Base-by-base conservation (phyloP, 2,329 filamentous ascomycete species). In the Bipolaris gigantea region DNA sequence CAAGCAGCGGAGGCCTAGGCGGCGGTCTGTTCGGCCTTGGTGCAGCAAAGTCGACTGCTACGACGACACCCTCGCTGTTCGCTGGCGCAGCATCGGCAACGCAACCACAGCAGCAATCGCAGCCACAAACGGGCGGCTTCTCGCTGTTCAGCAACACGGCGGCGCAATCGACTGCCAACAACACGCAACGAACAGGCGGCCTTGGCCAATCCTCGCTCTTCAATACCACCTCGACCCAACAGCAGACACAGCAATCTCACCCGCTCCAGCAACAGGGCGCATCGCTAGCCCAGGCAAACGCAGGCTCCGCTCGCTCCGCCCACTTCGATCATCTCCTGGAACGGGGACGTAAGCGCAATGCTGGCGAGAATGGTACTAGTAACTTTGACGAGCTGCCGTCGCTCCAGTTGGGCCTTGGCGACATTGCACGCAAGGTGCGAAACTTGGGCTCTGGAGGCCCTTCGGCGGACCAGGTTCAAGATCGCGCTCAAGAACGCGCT, bases 401-500 rank as follows among this genome's bases (percentile, higher is more conserved):
- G 68, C 82, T 99, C 61, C 92, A 97, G 75, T 84, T 99, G 49
- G 93, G 94, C 19, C 82, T 99, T 30, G 90, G 91, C 54, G 94
- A 99, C 77, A 88, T 99, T 66, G 82, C 85, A 54, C 80, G 85
- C 61, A 85, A 82, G 81, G 94, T 81, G 77, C 90, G 83, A 80
- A 92, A 81, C 62, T 81, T 99, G 63, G 88, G 87, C 67, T 87
- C 88, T 73, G 85, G 95, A 21, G 86, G 88, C 38, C 84, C 88
- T 19, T 81, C 80, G 11, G 62, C 83, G 73, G 77, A 80, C 50
- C 75, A 79, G 49, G 75, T 71, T 11, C 74, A 74, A 45, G 70
- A 73, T 46, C 72, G 73, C 53, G 74, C 73, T 21, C 75, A 75
- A 55, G 69, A 73, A 43, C 73, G 73, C 51, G 83, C 81, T 67